A percentile compares a stretch with the other conserved stretches of the same genome.
These are phyloP conservation scores for Rhodotorula sp. DNA, from an alignment of 1,284 basidiomycete species.

Conservation along the genomic window DNA sequence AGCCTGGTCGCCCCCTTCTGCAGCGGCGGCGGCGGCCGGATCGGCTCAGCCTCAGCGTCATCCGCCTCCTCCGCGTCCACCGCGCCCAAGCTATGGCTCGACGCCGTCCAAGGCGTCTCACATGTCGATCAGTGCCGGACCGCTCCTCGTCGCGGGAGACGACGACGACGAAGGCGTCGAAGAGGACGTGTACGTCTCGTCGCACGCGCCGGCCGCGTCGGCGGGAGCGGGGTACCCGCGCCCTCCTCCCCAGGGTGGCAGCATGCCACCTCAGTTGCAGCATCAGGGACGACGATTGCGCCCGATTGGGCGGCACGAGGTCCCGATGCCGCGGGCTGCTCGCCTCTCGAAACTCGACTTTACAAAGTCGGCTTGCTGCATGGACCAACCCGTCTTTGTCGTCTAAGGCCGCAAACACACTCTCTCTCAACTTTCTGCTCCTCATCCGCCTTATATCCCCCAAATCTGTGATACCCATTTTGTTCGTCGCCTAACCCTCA, in stretches of 20 bases:
- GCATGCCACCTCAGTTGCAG: constrained; percentile 19
- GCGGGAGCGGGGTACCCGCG: not conserved
- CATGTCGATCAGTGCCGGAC: constrained; percentile 4
- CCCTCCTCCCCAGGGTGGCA: constrained; percentile 5
- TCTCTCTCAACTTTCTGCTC: not conserved
- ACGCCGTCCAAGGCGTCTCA: constrained; percentile 13
- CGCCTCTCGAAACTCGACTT: constrained; percentile 34
- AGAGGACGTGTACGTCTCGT: constrained; percentile 27
- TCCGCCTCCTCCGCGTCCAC: not conserved
- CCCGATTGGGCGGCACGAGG: constrained; percentile 30
- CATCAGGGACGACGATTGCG: constrained; percentile 17
- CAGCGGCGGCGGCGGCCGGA: not conserved
- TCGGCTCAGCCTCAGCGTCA: too few species aligned
- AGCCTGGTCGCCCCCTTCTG: constrained; percentile 24
- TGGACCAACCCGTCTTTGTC: constrained; percentile 28
- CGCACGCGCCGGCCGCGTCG: not conserved
- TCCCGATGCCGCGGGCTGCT: constrained; percentile 20
- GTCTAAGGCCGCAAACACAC: constrained; percentile 14
- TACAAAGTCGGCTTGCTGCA: constrained; percentile 29
- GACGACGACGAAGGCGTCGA: constrained; percentile 19
- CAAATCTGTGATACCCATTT: not conserved
- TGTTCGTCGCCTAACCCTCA: not conserved
- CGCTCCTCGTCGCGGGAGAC: constrained; percentile 16
- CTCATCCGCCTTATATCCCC: not conserved
- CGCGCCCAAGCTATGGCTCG: not conserved